These are phyloP conservation scores for Nicotiana obtusifolia DNA, from an alignment of 257 asterid genomes.

Conservation along the genomic window DNA sequence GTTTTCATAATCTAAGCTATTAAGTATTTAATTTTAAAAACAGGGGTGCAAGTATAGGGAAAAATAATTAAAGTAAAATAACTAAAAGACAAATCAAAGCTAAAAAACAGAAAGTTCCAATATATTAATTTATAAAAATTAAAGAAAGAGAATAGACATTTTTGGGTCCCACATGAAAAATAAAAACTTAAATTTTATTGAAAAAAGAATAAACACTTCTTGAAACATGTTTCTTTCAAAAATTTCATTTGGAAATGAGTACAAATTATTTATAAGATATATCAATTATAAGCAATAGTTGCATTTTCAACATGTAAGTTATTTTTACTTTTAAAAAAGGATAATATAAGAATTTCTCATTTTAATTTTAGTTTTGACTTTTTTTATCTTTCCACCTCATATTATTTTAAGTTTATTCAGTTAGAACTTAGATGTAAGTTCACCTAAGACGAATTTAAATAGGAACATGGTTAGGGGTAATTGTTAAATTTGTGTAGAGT, in stretches of 20 bases:
- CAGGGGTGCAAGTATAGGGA: background rate
- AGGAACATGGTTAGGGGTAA: background rate
- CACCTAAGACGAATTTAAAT: no score
- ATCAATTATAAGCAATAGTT: background rate
- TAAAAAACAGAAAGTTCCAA: background rate
- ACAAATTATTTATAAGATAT: background rate
- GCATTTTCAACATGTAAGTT: no score
- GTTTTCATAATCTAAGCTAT: background rate
- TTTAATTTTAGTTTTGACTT: no score
- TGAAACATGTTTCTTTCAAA: background rate
- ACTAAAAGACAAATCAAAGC: background rate
- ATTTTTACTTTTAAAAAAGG: no score
- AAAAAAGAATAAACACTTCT: background rate
- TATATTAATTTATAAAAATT: background rate
- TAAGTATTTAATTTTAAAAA: background rate
- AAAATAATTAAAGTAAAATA: background rate
- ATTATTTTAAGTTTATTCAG: background rate
- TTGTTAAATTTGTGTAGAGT: background rate
- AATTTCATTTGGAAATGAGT: background rate
- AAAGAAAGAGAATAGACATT: slow-evolving; percentile 2
- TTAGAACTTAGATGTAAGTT: no score
- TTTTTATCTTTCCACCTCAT: background rate
- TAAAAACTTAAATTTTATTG: background rate
- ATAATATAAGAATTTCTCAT: no score
- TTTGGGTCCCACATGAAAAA: background rate